Percentiles rank a stretch among this genome's conserved stretches.
Conservation (phyloP, 2,329 filamentous ascomycete genomes). For the Colletotrichum sp. region DNA sequence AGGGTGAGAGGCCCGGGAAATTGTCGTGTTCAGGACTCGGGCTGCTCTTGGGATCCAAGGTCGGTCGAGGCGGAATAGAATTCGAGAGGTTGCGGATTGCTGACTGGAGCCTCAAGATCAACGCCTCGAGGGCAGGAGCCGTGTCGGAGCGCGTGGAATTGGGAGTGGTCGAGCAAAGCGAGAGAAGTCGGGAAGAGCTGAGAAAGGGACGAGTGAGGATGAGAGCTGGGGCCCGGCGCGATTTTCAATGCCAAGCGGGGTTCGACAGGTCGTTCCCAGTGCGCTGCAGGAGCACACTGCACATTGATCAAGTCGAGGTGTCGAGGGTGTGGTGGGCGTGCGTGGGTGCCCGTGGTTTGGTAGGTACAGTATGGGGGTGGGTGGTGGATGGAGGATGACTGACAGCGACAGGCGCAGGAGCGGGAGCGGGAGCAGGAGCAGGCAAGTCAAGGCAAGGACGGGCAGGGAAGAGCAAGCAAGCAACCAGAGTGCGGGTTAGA, state of each 20-base stretch:
- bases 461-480: background rate
- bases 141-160: background rate
- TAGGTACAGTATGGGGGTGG: background rate
- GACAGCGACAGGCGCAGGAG: background rate
- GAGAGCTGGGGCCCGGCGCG: conserved; percentile 19
- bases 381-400: background rate
- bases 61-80: background rate
- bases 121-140: background rate
- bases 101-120: background rate
- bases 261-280: conserved; percentile 17
- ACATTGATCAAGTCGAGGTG: conserved; percentile 11
- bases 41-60: background rate
- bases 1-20: background rate
- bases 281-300: conserved; percentile 12
- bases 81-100: background rate
- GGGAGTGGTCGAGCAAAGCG: background rate
- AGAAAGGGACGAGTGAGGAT: background rate
- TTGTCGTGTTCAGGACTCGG: background rate
- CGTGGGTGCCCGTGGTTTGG: background rate
- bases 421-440: background rate
- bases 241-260: conserved; percentile 25
- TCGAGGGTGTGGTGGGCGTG: background rate
- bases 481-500: background rate
- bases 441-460: background rate
- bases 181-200: background rate